Base-by-base conservation (phyloP, 495 filamentous ascomycete genomes). In the Aspergillus hancockii region DNA sequence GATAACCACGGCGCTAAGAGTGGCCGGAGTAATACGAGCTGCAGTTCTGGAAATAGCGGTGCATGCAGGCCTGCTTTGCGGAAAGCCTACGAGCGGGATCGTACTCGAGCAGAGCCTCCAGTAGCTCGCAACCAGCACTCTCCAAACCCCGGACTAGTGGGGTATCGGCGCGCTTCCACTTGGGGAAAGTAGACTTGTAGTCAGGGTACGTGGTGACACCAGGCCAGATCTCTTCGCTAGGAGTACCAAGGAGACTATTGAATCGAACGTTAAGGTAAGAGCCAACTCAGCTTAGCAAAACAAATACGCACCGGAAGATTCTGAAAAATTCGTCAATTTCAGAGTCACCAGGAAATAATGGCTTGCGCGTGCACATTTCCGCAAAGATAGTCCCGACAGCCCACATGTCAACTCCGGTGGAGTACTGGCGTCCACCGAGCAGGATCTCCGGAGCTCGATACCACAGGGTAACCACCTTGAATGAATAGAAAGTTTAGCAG, bases 321-420 rank as follows among this genome's bases (percentile, higher is more conserved):
- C 96, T 98, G 82, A 98, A 98, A 65, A 99, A 98, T 78, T 99
- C 95, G 66, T 99, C 94, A 74, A 99, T 98, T 72, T 99, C 94
- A 2, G 92, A 97, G 72, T 99, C 95, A 34, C 94, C 94, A 25
- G 94, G 94, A 81, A 99, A 98, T 14, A 98, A 78, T 7, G 94
- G 93, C 75, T 97, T 98, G 67, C 92, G 89, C 14, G 95, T 99
- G 81, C 92, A 97, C 95, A 99, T 98, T 75, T 99, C 94, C 13
- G 95, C 94, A 73, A 99, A 99, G 75, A 99, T 99, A 71, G 94
- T 96, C 43, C 94, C 94, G 52, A 93, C 87, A 30, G 92, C 96
- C 94, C 94, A 99, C 95, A 99, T 98, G 72, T 99, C 94, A 43
- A 99, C 93, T 61, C 95, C 94, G 47, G 94, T 98, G 21, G 91